These are phyloP conservation scores for Pichia sp. DNA, from an alignment of 1,139 yeast species.

Conservation along the genomic window DNA sequence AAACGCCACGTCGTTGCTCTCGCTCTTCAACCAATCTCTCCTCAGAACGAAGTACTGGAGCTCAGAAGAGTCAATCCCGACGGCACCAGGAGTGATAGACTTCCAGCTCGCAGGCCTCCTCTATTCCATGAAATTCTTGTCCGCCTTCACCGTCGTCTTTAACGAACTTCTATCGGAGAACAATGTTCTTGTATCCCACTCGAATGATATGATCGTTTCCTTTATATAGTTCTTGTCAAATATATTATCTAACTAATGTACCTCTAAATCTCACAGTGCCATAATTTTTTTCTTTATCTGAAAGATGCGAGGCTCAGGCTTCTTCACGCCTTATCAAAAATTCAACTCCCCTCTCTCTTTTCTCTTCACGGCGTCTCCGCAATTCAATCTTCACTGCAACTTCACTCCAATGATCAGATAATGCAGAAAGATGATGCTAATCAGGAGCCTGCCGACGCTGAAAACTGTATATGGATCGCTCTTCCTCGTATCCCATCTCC, in stretches of 20 bases:
- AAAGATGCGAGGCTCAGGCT: too few relatives aligned
- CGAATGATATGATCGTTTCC: background rate
- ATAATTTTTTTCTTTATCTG: too few relatives aligned
- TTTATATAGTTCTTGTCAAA: slow-evolving; percentile 4
- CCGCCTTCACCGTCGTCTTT: slow-evolving; percentile 4
- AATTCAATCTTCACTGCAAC: too few relatives aligned
- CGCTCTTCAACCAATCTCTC: slow-evolving; percentile 17
- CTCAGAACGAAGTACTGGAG: background rate
- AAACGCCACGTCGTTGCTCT: slow-evolving; percentile 21
- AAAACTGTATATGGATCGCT: background rate
- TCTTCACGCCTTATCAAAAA: too few relatives aligned
- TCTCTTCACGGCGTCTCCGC: too few relatives aligned
- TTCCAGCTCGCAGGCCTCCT: slow-evolving; percentile 27
- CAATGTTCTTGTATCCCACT: slow-evolving; percentile 3
- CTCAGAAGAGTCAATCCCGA: background rate
- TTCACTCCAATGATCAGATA: too few relatives aligned
- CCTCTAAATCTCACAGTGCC: background rate
- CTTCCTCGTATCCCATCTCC: slow-evolving; percentile 2
- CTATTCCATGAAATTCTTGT: slow-evolving; percentile 16
- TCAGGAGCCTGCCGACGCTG: background rate
- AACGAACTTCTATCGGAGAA: background rate
- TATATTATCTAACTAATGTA: background rate
- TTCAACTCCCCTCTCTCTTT: too few relatives aligned
- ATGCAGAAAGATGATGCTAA: too few relatives aligned
- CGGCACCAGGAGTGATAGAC: slow-evolving; percentile 19